phyloP scores from a whole-genome alignment of 495 filamentous ascomycete species.

The Chaetomium cochliodes region DNA sequence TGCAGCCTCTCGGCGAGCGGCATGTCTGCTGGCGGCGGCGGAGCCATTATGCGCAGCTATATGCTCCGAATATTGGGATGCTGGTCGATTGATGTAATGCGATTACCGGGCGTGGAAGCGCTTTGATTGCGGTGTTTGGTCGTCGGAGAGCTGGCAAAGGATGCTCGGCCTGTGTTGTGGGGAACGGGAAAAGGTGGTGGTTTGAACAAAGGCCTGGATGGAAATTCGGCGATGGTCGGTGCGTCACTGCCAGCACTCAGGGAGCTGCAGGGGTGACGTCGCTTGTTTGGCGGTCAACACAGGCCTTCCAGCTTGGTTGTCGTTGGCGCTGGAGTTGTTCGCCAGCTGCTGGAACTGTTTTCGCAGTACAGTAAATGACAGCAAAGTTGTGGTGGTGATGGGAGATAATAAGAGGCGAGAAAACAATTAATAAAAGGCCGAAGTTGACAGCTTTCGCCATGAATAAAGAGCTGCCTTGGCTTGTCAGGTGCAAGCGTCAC shows the following conservation, averaged over 20 bases:
- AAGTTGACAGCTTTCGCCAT: slow-evolving; percentile 10
- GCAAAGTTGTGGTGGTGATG: neutral
- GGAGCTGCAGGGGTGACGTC: slow-evolving; percentile 18
- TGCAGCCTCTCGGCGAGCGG: slow-evolving; percentile 73
- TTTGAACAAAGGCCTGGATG: slow-evolving; percentile 20
- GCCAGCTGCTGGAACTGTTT: too few relatives aligned
- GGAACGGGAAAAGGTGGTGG: slow-evolving; percentile 27
- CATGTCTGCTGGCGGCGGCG: slow-evolving; percentile 68
- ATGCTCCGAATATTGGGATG: slow-evolving; percentile 14
- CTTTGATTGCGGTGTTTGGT: slow-evolving; percentile 4
- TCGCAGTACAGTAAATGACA: neutral
- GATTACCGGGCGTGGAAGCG: slow-evolving; percentile 11
- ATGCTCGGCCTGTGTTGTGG: slow-evolving; percentile 27
- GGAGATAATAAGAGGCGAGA: neutral
- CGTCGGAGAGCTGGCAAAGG: slow-evolving; percentile 23
- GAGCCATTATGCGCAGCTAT: slow-evolving; percentile 59
- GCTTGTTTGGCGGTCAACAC: neutral
- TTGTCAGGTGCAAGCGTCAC: slow-evolving; percentile 19
- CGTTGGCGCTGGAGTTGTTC: too few relatives aligned
- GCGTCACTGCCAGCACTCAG: slow-evolving; percentile 27
- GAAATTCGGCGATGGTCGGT: slow-evolving; percentile 35
- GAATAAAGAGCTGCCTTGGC: neutral
- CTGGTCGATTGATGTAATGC: slow-evolving; percentile 4
- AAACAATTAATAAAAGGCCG: neutral
- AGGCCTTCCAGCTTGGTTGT: too few relatives aligned